Evolutionary conservation across 495 filamentous ascomycete genomes (phyloP), one percentile per base, ranked within the genome.

Genomic region (Symbiotaphrina buchneri): DNA sequence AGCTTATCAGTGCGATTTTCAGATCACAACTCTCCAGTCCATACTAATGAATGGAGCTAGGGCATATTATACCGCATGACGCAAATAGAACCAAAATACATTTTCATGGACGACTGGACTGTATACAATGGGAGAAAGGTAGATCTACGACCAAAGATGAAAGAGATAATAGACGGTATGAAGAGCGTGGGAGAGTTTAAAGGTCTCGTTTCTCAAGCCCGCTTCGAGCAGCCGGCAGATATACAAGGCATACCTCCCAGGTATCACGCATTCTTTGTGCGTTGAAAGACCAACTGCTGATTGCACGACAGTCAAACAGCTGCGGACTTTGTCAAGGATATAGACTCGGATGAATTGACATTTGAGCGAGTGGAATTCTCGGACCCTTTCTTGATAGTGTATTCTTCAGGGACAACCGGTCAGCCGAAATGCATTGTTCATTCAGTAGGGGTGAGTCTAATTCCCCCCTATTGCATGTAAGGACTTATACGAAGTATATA

Each of bases 91-190:
- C 79, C 75, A 20, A 59, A 59, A 44, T 74, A 61, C 39, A 49
- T 87, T 17, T 84, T 87, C 41, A 64, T 81, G 51, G 79, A 87
- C 37, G 78, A 87, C 41, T 59, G 55, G 10, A 62, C 77, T 1
- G 51, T 84, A 13, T 87, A 87, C 40, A 87, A 84, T 43, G 74
- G 74, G 10, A 77, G 75, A 48, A 59, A 49, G 4, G 56, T 75
- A 10, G 78, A 84, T 43, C 47, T 87, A 15, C 60, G 73, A 15
- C 37, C 47, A 1, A 87, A 84, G 49, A 83, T 87, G 51, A 42
- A 41, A 6, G 67, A 77, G 21, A 56, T 83, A 21, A 55, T 71
- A 1, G 42, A 47, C 1, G 76, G 74, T 0, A 58, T 87, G 55
- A 39, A 46, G 11, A 59, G 37, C 1, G 59, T 72, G 21, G 4